Evolutionary conservation across 2,329 filamentous ascomycete species (phyloP).

Genomic region (Arthrobotrys megalospora): DNA sequence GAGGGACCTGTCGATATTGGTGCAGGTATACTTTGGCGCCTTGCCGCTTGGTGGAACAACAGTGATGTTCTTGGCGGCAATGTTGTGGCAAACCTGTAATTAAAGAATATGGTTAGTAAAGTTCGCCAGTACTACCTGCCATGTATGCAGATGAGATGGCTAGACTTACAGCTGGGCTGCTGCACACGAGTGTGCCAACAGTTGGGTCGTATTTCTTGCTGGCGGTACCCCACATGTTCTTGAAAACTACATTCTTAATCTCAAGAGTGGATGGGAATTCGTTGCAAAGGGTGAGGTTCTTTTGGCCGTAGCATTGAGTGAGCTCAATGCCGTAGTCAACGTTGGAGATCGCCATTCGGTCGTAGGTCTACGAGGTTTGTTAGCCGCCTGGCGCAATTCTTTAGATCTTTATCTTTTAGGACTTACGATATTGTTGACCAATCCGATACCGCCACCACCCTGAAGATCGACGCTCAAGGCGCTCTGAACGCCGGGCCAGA

Average conservation of each 20-base stretch:
- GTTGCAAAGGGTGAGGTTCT: constrained; percentile 72
- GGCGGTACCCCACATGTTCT: constrained; percentile 73
- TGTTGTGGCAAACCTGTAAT: constrained; percentile 68
- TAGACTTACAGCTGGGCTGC: constrained; percentile 69
- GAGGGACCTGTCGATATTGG: constrained; percentile 66
- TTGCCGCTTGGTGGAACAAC: constrained; percentile 70
- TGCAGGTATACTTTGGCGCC: constrained; percentile 68
- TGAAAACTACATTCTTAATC: constrained; percentile 71
- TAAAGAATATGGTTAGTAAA: not conserved
- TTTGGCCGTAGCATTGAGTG: constrained; percentile 74
- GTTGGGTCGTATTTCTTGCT: constrained; percentile 69
- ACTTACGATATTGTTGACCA: constrained; percentile 74
- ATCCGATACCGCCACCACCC: constrained; percentile 76
- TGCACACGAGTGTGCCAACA: constrained; percentile 71
- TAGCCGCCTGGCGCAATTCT: not conserved
- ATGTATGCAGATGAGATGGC: not conserved
- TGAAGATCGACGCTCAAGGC: constrained; percentile 75
- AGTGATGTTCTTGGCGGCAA: constrained; percentile 69
- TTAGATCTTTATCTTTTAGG: not conserved
- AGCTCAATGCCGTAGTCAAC: constrained; percentile 77
- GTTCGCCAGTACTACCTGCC: not conserved
- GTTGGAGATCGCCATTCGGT: constrained; percentile 74
- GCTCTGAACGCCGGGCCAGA: constrained; percentile 76
- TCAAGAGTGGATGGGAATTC: constrained; percentile 52
- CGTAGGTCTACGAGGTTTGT: constrained; percentile 70